Conservation (phyloP, 306 rosid genomes). For the Oxytropis ochrocephala region DNA sequence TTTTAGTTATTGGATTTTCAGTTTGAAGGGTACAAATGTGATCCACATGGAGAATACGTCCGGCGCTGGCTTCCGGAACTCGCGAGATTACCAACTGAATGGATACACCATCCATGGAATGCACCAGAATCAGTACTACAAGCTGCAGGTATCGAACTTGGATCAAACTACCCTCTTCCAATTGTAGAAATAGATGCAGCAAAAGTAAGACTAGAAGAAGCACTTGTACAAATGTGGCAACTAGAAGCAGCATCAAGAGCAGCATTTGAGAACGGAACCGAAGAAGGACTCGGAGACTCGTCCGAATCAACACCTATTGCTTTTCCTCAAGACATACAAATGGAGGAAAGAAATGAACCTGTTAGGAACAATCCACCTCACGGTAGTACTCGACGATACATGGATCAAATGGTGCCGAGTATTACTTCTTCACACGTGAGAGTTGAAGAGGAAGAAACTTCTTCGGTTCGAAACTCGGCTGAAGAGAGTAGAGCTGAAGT, state of each 20-base stretch:
- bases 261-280: constrained; percentile 69
- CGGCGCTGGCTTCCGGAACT: constrained; percentile 97
- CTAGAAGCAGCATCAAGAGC: constrained; percentile 90
- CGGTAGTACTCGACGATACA: constrained; percentile 43
- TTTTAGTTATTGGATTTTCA: constrained; percentile 28
- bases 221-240: constrained; percentile 72
- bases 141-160: constrained; percentile 92
- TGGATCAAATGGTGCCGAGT: constrained; percentile 94
- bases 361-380: constrained; percentile 42
- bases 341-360: constrained; percentile 69
- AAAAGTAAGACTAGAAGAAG: constrained; percentile 69
- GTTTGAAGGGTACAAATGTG: constrained; percentile 87
- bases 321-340: constrained; percentile 70
- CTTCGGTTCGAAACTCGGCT: constrained; percentile 39
- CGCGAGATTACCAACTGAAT: constrained; percentile 79
- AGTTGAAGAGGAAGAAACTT: constrained; percentile 67
- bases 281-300: constrained; percentile 94
- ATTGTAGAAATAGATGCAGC: constrained; percentile 79
- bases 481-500: constrained; percentile 76
- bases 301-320: constrained; percentile 54
- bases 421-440: constrained; percentile 65
- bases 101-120: constrained; percentile 98
- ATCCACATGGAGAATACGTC: constrained; percentile 85
- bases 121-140: constrained; percentile 85
- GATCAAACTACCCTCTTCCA: constrained; percentile 89